phyloP scores from a whole-genome alignment of 805 yeast genomes.

The Candida coquimbonensis region DNA sequence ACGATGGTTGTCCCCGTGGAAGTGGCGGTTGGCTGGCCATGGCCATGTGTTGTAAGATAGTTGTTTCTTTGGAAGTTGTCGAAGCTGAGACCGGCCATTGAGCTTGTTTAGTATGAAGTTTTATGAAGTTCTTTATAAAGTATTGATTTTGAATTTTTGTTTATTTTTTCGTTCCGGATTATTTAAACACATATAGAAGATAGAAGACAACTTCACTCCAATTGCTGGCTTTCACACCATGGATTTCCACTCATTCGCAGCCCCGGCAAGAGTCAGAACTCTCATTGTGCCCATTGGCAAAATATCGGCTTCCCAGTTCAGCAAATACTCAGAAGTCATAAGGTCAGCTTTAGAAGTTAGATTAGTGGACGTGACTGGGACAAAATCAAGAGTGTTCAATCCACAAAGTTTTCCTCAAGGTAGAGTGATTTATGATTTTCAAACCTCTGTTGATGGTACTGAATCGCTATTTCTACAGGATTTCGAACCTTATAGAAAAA shows the following conservation, averaged over 20 bases:
- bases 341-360: slow-evolving; percentile 54
- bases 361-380: slow-evolving; percentile 69
- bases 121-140: not conserved
- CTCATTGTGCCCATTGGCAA: slow-evolving; percentile 62
- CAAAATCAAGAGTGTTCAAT: slow-evolving; percentile 52
- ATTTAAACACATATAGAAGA: not conserved
- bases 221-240: slow-evolving; percentile 6
- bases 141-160: not conserved
- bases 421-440: slow-evolving; percentile 52
- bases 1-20: slow-evolving; percentile 99
- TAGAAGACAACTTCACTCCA: not conserved
- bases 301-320: slow-evolving; percentile 33
- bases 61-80: slow-evolving; percentile 91
- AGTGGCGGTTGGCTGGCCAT: slow-evolving; percentile 78
- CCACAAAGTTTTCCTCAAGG: slow-evolving; percentile 87
- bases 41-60: slow-evolving; percentile 64
- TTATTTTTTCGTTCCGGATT: not conserved
- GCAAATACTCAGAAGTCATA: slow-evolving; percentile 36
- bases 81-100: slow-evolving; percentile 86
- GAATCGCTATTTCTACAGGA: slow-evolving; percentile 69
- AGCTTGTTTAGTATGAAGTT: not conserved
- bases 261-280: slow-evolving; percentile 61
- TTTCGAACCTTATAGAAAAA: slow-evolving; percentile 83
- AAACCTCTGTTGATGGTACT: slow-evolving; percentile 38
- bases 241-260: slow-evolving; percentile 43